These are phyloP conservation scores for Cladophialophora exuberans DNA, from an alignment of 2,329 filamentous ascomycete genomes.

Conservation along the genomic window DNA sequence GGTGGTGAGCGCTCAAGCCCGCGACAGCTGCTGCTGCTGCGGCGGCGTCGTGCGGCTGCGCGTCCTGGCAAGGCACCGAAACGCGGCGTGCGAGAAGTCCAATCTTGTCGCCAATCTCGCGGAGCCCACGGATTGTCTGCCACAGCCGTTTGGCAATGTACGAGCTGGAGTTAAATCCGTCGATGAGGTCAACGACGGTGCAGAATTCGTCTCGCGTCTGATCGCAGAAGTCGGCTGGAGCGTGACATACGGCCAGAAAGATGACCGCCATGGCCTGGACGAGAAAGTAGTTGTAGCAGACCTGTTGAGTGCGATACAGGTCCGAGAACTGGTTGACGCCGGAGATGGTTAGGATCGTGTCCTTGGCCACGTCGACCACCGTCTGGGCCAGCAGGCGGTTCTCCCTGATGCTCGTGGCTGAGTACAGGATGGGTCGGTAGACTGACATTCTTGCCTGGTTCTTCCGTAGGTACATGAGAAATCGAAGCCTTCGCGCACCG, in stretches of 20 bases:
- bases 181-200: slow-evolving; percentile 66
- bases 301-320: slow-evolving; percentile 66
- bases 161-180: slow-evolving; percentile 63
- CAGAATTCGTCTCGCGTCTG: slow-evolving; percentile 69
- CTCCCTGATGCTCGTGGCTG: slow-evolving; percentile 77
- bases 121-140: slow-evolving; percentile 65
- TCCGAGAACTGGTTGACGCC: slow-evolving; percentile 65
- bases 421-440: slow-evolving; percentile 84
- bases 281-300: slow-evolving; percentile 69
- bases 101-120: slow-evolving; percentile 64
- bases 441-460: slow-evolving; percentile 92
- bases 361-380: slow-evolving; percentile 66
- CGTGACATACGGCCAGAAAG: slow-evolving; percentile 67
- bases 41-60: slow-evolving; percentile 58
- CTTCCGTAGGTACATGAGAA: slow-evolving; percentile 81
- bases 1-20: slow-evolving; percentile 64
- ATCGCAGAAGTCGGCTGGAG: slow-evolving; percentile 62
- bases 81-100: slow-evolving; percentile 50
- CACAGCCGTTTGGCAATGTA: slow-evolving; percentile 65
- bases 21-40: slow-evolving; percentile 68
- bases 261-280: slow-evolving; percentile 66
- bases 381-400: slow-evolving; percentile 74
- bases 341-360: slow-evolving; percentile 64
- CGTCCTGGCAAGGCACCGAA: slow-evolving; percentile 35
- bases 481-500: slow-evolving; percentile 71